phyloP scores from a whole-genome alignment of 306 rosid genomes.

The Oemleria cerasiformis region DNA sequence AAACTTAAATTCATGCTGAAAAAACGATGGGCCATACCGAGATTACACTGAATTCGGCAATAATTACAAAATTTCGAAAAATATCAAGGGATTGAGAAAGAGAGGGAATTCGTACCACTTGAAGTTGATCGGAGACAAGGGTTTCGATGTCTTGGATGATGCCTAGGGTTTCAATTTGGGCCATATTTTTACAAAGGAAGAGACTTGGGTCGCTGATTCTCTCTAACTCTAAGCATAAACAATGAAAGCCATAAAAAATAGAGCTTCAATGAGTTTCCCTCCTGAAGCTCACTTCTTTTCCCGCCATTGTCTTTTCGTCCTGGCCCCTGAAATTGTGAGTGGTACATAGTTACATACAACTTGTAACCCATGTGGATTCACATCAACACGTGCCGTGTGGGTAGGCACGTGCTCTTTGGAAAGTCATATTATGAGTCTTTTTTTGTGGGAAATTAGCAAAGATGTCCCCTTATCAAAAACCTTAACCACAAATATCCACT shows the following conservation, averaged over 20 bases:
- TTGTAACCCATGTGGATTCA: background rate
- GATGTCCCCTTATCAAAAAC: no score
- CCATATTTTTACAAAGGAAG: constrained; percentile 6
- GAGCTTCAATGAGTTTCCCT: constrained; percentile 24
- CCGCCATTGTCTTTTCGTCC: constrained; percentile 23
- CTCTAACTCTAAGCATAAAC: no score
- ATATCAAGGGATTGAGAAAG: background rate
- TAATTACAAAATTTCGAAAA: background rate
- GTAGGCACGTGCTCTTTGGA: background rate
- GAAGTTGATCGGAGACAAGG: constrained; percentile 75
- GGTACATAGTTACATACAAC: background rate
- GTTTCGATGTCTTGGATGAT: constrained; percentile 56
- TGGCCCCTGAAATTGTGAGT: background rate
- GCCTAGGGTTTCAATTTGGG: constrained; percentile 63
- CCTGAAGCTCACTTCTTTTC: constrained; percentile 25
- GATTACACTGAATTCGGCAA: background rate
- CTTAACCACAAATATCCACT: no score
- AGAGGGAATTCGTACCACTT: constrained; percentile 54
- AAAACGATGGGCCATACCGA: background rate
- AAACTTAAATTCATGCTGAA: background rate
- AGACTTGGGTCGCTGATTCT: background rate
- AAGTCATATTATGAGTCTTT: no score
- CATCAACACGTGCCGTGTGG: background rate
- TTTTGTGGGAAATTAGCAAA: no score
- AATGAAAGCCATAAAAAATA: no score